These are phyloP conservation scores for Coprinopsis sp. DNA, from an alignment of 768 basidiomycete genomes.

Conservation along the genomic window DNA sequence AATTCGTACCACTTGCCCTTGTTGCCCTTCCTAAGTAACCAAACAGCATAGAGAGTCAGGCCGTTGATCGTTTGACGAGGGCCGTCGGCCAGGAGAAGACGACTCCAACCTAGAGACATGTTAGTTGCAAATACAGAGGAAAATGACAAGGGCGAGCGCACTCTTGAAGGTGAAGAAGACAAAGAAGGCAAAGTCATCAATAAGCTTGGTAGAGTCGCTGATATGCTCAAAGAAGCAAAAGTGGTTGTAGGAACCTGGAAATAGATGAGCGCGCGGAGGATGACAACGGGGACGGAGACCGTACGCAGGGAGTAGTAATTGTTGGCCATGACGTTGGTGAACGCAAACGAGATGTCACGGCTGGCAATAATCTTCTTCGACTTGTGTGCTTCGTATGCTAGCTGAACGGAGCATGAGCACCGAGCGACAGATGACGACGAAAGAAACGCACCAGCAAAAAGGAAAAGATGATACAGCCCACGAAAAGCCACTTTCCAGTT, in stretches of 20 bases:
- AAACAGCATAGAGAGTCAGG: conserved; percentile 94
- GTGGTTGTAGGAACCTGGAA: conserved; percentile 85
- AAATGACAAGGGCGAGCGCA: conserved; percentile 29
- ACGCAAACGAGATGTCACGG: conserved; percentile 95
- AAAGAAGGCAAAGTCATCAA: conserved; percentile 98
- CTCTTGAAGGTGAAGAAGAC: conserved; percentile 99
- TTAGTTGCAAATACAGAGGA: neutral
- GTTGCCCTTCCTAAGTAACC: conserved; percentile 34
- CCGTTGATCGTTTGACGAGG: conserved; percentile 97
- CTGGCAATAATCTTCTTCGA: conserved; percentile 91
- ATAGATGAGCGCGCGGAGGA: conserved; percentile 10
- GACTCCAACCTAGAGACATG: conserved; percentile 36
- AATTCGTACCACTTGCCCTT: conserved; percentile 60
- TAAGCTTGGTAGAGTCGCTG: conserved; percentile 89
- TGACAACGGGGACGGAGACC: conserved; percentile 21
- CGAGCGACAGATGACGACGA: neutral
- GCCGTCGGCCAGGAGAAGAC: conserved; percentile 75
- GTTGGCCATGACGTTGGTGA: conserved; percentile 96
- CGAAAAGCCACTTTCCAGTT: conserved; percentile 94
- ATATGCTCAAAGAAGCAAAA: conserved; percentile 99
- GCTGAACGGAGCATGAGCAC: conserved; percentile 25
- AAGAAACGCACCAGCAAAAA: conserved; percentile 74
- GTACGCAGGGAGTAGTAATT: conserved; percentile 92
- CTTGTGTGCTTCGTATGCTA: conserved; percentile 90
- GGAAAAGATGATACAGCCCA: conserved; percentile 97